These are phyloP conservation scores for Pythium aristosporum DNA, from an alignment of 352 stramenopile genomes.

Conservation along the genomic window DNA sequence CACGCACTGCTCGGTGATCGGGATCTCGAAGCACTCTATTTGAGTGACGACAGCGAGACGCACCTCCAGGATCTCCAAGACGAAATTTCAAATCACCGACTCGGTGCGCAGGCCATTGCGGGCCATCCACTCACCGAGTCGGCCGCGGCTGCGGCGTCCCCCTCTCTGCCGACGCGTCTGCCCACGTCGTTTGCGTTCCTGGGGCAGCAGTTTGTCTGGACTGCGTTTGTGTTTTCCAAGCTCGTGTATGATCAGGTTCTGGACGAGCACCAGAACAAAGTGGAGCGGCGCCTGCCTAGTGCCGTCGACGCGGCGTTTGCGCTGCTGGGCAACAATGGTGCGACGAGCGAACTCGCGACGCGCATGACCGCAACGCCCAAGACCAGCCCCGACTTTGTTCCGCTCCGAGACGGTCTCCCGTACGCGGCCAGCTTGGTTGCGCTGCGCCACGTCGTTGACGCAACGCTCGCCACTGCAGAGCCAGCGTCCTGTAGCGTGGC, in stretches of 20 bases:
- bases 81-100: constrained; percentile 13
- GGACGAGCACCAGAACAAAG: constrained; percentile 9
- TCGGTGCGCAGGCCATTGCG: constrained; percentile 23
- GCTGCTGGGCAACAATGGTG: constrained; percentile 23
- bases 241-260: constrained; percentile 30
- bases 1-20: constrained; percentile 13
- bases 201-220: constrained; percentile 33
- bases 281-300: constrained; percentile 23
- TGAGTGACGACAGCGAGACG: neutral
- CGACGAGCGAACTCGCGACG: constrained; percentile 15
- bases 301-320: constrained; percentile 28
- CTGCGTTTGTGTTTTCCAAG: constrained; percentile 33
- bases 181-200: constrained; percentile 26
- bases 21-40: constrained; percentile 7
- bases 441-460: constrained; percentile 17
- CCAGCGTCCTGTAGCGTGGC: constrained; percentile 19
- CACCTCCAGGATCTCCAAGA: constrained; percentile 16
- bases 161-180: neutral
- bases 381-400: constrained; percentile 13
- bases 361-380: constrained; percentile 18
- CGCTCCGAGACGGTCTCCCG: constrained; percentile 28
- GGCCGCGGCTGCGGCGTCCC: neutral
- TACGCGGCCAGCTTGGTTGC: constrained; percentile 27
- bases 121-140: constrained; percentile 21
- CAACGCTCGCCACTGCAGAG: constrained; percentile 3